phyloP scores from a whole-genome alignment of 495 filamentous ascomycete species.

The Xylaria curta region DNA sequence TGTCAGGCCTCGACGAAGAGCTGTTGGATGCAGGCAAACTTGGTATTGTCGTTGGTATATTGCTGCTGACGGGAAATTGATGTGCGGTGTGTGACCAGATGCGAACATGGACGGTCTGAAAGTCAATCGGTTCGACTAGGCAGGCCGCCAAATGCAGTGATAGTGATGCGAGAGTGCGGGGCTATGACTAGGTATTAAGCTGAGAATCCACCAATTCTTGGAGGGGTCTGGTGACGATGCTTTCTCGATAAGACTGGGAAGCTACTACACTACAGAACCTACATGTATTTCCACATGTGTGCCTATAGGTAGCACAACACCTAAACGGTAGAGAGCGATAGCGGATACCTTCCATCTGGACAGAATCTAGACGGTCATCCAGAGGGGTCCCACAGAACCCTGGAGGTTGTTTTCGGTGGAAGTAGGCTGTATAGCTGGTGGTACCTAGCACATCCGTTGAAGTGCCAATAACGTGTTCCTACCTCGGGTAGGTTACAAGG shows the following conservation, averaged over 20 bases:
- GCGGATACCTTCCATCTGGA: background rate
- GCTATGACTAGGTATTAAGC: constrained; percentile 6
- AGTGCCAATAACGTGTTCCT: background rate
- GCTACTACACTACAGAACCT: background rate
- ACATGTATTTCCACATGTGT: background rate
- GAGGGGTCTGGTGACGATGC: constrained; percentile 23
- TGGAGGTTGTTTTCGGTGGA: constrained; percentile 1
- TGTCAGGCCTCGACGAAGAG: background rate
- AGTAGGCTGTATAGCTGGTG: background rate
- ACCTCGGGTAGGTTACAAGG: too few relatives aligned
- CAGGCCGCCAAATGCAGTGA: constrained; percentile 11
- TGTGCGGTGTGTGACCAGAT: background rate
- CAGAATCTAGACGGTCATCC: background rate
- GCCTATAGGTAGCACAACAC: background rate
- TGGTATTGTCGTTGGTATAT: background rate
- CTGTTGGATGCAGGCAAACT: background rate
- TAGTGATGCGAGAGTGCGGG: constrained; percentile 17
- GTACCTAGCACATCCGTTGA: background rate
- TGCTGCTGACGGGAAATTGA: background rate
- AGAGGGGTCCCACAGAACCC: background rate
- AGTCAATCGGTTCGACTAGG: background rate
- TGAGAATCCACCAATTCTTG: background rate
- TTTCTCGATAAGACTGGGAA: background rate
- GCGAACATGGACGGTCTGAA: background rate
- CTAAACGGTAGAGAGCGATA: constrained; percentile 8